A percentile compares a stretch with the other conserved stretches of the same genome.
Conservation (phyloP, 176 grass and related monocot species). For the Secale cereale region DNA sequence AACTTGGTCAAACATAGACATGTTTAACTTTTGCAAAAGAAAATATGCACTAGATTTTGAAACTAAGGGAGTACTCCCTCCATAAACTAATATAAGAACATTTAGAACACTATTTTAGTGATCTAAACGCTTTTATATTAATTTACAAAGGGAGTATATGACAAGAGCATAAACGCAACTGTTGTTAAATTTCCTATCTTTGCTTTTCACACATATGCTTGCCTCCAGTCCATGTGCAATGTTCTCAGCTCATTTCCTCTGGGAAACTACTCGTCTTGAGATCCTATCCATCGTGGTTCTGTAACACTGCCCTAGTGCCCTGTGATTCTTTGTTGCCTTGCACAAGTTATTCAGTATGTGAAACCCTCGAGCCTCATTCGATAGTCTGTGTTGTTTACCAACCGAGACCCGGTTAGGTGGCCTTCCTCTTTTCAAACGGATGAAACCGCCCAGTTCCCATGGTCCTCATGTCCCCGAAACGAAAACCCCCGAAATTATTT, state of each 20-base stretch:
- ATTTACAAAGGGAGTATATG: too few species aligned
- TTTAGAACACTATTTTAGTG: too few species aligned
- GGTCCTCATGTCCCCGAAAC: slow-evolving; percentile 5
- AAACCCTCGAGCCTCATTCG: not conserved
- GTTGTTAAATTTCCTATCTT: not conserved
- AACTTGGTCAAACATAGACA: too few species aligned
- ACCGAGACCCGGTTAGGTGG: slow-evolving; percentile 22
- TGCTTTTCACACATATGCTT: not conserved
- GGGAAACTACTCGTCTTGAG: not conserved
- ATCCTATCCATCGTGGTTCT: not conserved
- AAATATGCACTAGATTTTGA: too few species aligned
- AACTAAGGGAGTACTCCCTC: too few species aligned
- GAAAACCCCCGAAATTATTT: slow-evolving; percentile 22
- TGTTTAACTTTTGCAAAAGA: too few species aligned
- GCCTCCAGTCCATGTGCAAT: not conserved
- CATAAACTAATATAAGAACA: too few species aligned
- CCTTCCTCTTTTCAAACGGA: slow-evolving; percentile 26
- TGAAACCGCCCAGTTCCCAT: slow-evolving; percentile 30
- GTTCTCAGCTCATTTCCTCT: not conserved
- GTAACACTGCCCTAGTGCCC: not conserved
- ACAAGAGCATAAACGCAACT: not conserved
- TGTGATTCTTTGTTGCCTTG: not conserved
- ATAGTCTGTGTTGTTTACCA: not conserved
- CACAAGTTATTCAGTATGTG: not conserved
- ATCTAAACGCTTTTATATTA: too few species aligned